A percentile compares a stretch with the other conserved stretches of the same genome.
phyloP scores from a whole-genome alignment of 2,329 filamentous ascomycete species.

The Colletotrichum graminicola region DNA sequence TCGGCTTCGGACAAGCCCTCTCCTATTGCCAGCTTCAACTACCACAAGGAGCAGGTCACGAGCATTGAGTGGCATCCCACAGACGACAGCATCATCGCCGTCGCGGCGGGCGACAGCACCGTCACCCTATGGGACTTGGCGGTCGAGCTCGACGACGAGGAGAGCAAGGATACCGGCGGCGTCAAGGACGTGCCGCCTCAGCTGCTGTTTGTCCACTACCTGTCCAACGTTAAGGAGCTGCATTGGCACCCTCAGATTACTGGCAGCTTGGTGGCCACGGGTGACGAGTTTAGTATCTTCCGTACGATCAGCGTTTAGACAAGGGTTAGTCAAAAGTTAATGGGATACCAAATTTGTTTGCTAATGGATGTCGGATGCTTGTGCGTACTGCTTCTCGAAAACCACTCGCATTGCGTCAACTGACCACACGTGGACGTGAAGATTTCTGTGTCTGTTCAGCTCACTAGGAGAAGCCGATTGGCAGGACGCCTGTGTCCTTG shows the following conservation, averaged over 20 bases:
- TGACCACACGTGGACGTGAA: slow-evolving; percentile 15
- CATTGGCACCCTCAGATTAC: slow-evolving; percentile 99
- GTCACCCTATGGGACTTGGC: slow-evolving; percentile 97
- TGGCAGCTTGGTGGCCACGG: slow-evolving; percentile 89
- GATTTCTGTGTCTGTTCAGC: background rate
- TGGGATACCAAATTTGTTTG: slow-evolving; percentile 41
- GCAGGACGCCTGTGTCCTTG: background rate
- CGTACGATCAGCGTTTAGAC: slow-evolving; percentile 85
- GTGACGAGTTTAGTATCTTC: slow-evolving; percentile 88
- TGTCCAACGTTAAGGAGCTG: slow-evolving; percentile 92
- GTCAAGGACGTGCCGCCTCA: slow-evolving; percentile 93
- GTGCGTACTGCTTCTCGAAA: slow-evolving; percentile 4
- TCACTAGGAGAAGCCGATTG: slow-evolving; percentile 6
- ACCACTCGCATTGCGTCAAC: background rate
- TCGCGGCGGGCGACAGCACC: slow-evolving; percentile 93
- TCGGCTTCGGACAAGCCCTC: slow-evolving; percentile 68
- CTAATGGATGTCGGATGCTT: slow-evolving; percentile 6
- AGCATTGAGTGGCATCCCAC: slow-evolving; percentile 97
- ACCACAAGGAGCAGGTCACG: slow-evolving; percentile 97
- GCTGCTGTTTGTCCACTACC: slow-evolving; percentile 95
- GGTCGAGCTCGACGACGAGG: slow-evolving; percentile 96
- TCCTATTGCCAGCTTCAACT: slow-evolving; percentile 92
- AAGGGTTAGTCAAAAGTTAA: slow-evolving; percentile 40
- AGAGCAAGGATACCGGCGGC: slow-evolving; percentile 89
- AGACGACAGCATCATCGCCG: slow-evolving; percentile 94